Evolutionary conservation across 1,139 yeast genomes (phyloP), one percentile per base, ranked within the genome.

Genomic region (Suhomyces anneliseae): DNA sequence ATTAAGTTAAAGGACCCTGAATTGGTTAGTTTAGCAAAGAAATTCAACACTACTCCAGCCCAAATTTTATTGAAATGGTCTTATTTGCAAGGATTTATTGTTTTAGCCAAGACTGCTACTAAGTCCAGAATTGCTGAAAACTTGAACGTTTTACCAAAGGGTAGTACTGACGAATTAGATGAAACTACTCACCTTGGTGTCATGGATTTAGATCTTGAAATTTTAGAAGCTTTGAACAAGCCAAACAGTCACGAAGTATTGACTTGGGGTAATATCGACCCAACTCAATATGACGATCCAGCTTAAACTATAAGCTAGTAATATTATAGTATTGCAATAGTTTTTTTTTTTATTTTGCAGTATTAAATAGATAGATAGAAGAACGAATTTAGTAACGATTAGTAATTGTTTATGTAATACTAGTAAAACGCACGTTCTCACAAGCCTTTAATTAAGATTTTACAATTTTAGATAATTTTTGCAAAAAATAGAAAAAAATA

Each of bases 51-150:
- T 27, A 45, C 63, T 31, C 62, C 60, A 45, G 55, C 57, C 11
- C 70, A 68, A 47, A 62, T 70, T 29, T 62, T 71, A 43, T 60
- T 70, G 50, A 68, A 64, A 51, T 70, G 76, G 76, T 59, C 74
- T 5, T 69, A 59, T 50, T 59, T 70, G 54, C 80, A 81, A 55
- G 90, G 90, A 0, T 82, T 81, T 57, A 75, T 87, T 42, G 90
- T 89, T 15, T 73, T 89, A 54, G 95, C 87, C 12, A 88, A 87
- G 65, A 78, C 92, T 2, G 78, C 74, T 40, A 81, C 80, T 8
- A 62, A 72, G 7, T 66, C 66, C 19, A 73, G 95, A 64, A 60
- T 69, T 56, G 58, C 64, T 46, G 60, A 62, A 43, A 73, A 73
- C 56, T 64, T 72, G 48, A 59, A 63, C 42, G 64, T 70, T 4